Evolutionary conservation across 2,329 filamentous ascomycete genomes (phyloP), one percentile per base, ranked within the genome.

Genomic region (Diaporthe citri): DNA sequence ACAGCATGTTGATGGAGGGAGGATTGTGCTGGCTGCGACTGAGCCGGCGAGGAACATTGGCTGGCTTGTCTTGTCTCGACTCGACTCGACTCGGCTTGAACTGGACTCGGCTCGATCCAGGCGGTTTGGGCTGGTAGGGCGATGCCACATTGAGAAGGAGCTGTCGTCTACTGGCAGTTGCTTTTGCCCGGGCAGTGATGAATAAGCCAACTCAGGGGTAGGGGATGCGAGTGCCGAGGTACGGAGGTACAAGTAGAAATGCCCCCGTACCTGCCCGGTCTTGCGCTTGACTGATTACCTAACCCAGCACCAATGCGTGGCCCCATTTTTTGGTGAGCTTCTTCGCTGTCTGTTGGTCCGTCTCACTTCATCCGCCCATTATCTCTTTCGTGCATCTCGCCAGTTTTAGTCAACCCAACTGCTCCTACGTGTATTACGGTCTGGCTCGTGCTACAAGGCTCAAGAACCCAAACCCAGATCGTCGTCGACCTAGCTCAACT

Each of bases 1-100:
- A 98, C 80, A 99, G 89, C 97, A 99, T 99, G 13, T 39, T 70
- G 64, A 31, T 28, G 46, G 59, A 13, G 17, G n/a, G 25, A 17
- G 67, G 34, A 15, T 43, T 64, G 43, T 34, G 60, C 41, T 52
- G 55, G 62, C 28, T 66, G 15, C n/a, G 22, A 34, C 34, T 46
- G 64, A 22, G 34, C 48, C 34, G 31, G 64, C 22, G 22, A 55
- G 48, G 64, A 52, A 41, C 64, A 69, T 69, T 55, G 64, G 48
- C 48, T 55, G 64, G 25, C 64, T 67, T 51, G 62, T 36, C 46
- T 39, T 67, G 62, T 9, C 22, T 34, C n/a, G 56, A 25, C 34
- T 39, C 34, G 56, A 59, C 56, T 59, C 20, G 56, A 39, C 56
- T 59, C 31, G 60, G 28, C 41, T 64, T 10, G 62, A 25, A 67